Conservation (phyloP, 495 filamentous ascomycete species). For the Talaromyces borbonicus region DNA sequence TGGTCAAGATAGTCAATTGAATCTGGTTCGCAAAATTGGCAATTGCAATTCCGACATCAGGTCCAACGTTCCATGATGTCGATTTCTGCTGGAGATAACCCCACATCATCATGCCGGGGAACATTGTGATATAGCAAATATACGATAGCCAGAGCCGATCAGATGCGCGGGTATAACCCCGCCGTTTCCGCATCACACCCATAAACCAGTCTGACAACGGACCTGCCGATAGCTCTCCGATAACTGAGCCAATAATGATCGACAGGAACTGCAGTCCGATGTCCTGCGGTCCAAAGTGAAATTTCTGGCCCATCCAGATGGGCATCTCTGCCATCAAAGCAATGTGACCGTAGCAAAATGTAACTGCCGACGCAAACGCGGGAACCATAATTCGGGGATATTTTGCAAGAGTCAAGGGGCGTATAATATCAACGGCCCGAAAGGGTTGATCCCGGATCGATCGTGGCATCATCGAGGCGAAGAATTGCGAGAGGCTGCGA, state of each 20-base stretch:
- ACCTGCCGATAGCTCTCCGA: slow-evolving; percentile 27
- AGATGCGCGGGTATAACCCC: slow-evolving; percentile 12
- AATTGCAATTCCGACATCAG: slow-evolving; percentile 28
- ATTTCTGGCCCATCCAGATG: slow-evolving; percentile 20
- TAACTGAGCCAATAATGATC: slow-evolving; percentile 24
- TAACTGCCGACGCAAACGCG: slow-evolving; percentile 18
- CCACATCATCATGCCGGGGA: slow-evolving; percentile 26
- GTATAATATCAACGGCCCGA: slow-evolving; percentile 16
- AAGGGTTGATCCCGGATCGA: too few relatives aligned
- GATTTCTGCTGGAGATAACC: slow-evolving; percentile 22
- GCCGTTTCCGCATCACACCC: slow-evolving; percentile 6
- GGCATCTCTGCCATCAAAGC: slow-evolving; percentile 25
- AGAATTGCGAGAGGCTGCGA: too few relatives aligned
- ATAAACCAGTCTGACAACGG: slow-evolving; percentile 23
- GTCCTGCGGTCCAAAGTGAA: slow-evolving; percentile 24
- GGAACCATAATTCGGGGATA: slow-evolving; percentile 18
- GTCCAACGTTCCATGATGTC: slow-evolving; percentile 26
- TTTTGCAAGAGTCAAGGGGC: slow-evolving; percentile 14
- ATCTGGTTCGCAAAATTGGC: slow-evolving; percentile 32
- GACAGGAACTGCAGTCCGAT: slow-evolving; percentile 28
- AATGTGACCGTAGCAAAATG: slow-evolving; percentile 24
- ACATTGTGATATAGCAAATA: slow-evolving; percentile 15
- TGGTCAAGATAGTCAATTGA: slow-evolving; percentile 34
- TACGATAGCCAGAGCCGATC: slow-evolving; percentile 29
- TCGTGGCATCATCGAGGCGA: too few relatives aligned